These are phyloP conservation scores for Aspergillus affinis DNA, from an alignment of 495 filamentous ascomycete genomes.

Conservation along the genomic window DNA sequence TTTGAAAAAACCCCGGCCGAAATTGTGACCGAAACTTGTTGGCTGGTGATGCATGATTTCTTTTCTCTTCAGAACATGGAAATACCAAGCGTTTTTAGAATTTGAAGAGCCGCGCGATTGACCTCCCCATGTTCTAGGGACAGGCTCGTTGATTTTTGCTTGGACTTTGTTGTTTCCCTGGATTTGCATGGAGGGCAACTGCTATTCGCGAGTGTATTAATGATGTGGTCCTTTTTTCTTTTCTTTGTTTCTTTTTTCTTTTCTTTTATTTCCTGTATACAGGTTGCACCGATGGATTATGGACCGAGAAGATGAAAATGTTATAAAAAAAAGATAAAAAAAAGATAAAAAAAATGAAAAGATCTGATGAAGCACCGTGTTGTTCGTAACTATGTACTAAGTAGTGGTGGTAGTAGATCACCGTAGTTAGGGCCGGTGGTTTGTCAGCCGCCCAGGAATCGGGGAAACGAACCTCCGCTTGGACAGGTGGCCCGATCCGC, in stretches of 20 bases:
- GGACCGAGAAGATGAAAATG: conserved; percentile 17
- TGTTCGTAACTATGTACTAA: neutral
- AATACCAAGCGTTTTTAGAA: conserved; percentile 27
- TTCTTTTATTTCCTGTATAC: conserved; percentile 26
- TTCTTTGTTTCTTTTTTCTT: conserved; percentile 25
- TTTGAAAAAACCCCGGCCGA: conserved; percentile 17
- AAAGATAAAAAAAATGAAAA: no score
- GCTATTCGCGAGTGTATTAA: conserved; percentile 19
- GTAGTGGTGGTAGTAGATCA: neutral
- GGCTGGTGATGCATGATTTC: conserved; percentile 23
- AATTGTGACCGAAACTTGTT: conserved; percentile 23
- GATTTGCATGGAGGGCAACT: conserved; percentile 38
- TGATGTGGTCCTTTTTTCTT: conserved; percentile 15
- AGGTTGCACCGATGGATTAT: conserved; percentile 21
- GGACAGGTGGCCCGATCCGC: conserved; percentile 45
- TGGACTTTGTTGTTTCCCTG: conserved; percentile 17
- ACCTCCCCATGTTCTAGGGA: conserved; percentile 2
- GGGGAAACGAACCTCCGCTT: conserved; percentile 46
- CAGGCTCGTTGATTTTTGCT: conserved; percentile 6
- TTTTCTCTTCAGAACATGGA: conserved; percentile 18
- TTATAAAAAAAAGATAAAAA: conserved; percentile 17
- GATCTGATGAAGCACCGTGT: conserved; percentile 8
- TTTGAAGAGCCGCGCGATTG: conserved; percentile 13
- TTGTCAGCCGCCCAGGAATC: conserved; percentile 10
- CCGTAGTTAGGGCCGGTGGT: neutral